phyloP scores from a whole-genome alignment of 371 early-diverging fungal species.

The Mucor circinelloides region DNA sequence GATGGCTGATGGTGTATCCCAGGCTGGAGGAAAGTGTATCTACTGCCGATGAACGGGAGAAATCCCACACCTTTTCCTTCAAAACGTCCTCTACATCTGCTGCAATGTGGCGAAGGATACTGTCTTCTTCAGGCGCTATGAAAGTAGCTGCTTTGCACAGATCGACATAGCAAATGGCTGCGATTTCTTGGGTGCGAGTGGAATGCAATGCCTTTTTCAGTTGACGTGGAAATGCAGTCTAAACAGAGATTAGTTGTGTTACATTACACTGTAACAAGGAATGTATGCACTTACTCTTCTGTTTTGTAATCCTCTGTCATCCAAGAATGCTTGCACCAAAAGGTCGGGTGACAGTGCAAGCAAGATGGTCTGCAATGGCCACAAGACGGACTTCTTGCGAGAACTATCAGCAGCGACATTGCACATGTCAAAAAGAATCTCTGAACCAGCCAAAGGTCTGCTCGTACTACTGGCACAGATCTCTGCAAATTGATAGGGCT shows the following conservation, averaged over 20 bases:
- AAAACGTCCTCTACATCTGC: constrained; percentile 72
- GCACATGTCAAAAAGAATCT: constrained; percentile 77
- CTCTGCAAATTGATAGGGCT: constrained; percentile 72
- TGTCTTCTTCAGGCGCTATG: constrained; percentile 62
- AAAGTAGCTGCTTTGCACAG: constrained; percentile 73
- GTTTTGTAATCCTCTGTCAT: constrained; percentile 38
- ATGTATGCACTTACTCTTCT: constrained; percentile 30
- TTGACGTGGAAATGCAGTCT: constrained; percentile 67
- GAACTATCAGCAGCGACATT: constrained; percentile 66
- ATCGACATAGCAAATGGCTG: constrained; percentile 74
- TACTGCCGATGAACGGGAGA: constrained; percentile 22
- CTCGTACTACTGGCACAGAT: constrained; percentile 59
- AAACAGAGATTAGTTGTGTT: neutral
- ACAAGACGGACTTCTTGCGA: constrained; percentile 63
- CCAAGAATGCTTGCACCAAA: constrained; percentile 55
- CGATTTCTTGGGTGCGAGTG: constrained; percentile 62
- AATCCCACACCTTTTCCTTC: constrained; percentile 66
- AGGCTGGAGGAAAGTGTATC: constrained; percentile 42
- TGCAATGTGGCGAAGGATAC: constrained; percentile 64
- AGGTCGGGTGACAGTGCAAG: constrained; percentile 78
- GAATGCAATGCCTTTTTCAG: constrained; percentile 64
- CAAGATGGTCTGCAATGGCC: constrained; percentile 83
- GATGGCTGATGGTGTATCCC: constrained; percentile 46
- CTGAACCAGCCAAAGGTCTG: constrained; percentile 73
- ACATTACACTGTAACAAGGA: neutral